These are phyloP conservation scores for Beta macrorhiza DNA, from an alignment of 179 eudicot species.

Conservation along the genomic window DNA sequence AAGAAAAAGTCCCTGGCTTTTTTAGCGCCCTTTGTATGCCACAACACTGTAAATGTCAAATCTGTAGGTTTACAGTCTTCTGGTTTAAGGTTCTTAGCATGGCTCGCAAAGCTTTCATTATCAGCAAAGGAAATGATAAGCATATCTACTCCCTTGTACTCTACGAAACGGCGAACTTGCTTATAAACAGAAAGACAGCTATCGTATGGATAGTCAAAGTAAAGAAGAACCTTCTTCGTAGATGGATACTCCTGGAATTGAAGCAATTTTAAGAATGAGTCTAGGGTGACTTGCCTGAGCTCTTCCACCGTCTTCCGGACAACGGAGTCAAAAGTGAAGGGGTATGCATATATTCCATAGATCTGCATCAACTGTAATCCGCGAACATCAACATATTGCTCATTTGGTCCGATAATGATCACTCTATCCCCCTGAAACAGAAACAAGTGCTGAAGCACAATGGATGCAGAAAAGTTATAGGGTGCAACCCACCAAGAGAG, in stretches of 20 bases:
- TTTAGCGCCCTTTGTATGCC: background rate
- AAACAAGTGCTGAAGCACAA: background rate
- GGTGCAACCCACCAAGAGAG: too few species aligned
- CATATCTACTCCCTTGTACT: background rate
- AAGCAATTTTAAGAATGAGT: conserved; percentile 1
- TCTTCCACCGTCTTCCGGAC: background rate
- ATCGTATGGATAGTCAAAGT: background rate
- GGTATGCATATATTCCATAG: background rate
- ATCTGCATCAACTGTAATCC: background rate
- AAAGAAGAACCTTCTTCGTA: conserved; percentile 4
- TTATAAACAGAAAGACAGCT: background rate
- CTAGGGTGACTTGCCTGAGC: conserved; percentile 7
- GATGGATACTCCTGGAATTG: background rate
- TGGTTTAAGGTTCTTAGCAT: background rate
- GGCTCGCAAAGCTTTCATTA: background rate
- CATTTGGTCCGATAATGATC: background rate
- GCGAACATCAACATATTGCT: background rate
- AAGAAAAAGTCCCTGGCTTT: background rate
- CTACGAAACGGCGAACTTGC: background rate
- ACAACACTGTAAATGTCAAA: background rate
- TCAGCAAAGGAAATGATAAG: background rate
- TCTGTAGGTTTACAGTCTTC: background rate
- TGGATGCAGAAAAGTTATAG: background rate
- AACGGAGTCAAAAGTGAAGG: background rate
- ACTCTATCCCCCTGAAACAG: background rate